These are phyloP conservation scores for Tilletia walkeri DNA, from an alignment of 1,284 basidiomycete species.

Conservation along the genomic window DNA sequence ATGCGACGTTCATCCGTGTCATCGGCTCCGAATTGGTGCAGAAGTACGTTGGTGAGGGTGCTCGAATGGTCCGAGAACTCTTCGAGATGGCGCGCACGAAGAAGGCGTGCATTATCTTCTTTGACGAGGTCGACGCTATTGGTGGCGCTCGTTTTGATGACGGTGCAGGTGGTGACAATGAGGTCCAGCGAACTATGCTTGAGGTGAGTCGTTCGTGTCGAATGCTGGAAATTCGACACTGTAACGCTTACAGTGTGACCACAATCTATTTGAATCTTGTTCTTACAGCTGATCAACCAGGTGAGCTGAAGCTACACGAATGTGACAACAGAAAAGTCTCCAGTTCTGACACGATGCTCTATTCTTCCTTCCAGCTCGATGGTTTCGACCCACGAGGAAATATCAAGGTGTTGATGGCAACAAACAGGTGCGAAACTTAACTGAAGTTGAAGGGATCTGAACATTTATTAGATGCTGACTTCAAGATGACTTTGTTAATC, in stretches of 20 bases:
- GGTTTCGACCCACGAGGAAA: slow-evolving; percentile 98
- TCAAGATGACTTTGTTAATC: slow-evolving; percentile 14
- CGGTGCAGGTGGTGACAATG: slow-evolving; percentile 97
- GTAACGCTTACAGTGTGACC: background rate
- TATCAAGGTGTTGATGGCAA: slow-evolving; percentile 99
- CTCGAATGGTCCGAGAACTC: slow-evolving; percentile 95
- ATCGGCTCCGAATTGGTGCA: slow-evolving; percentile 98
- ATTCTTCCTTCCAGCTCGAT: slow-evolving; percentile 69
- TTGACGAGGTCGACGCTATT: slow-evolving; percentile 96
- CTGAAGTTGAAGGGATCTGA: slow-evolving; percentile 59
- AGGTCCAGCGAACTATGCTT: slow-evolving; percentile 99
- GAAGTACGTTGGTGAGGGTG: slow-evolving; percentile 99
- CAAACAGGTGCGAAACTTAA: slow-evolving; percentile 63
- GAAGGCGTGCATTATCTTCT: slow-evolving; percentile 99
- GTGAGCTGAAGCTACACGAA: background rate
- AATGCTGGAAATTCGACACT: background rate
- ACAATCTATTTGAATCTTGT: background rate
- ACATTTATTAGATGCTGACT: background rate
- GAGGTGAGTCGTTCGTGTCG: slow-evolving; percentile 77
- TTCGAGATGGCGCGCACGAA: slow-evolving; percentile 99
- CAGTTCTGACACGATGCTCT: background rate
- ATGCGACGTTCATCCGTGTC: slow-evolving; percentile 98
- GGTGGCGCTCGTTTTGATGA: slow-evolving; percentile 99
- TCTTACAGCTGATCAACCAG: slow-evolving; percentile 8
- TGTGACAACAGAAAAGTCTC: background rate